Evolutionary conservation across 2,329 filamentous ascomycete species (phyloP).

Genomic region (Phoma sp.): DNA sequence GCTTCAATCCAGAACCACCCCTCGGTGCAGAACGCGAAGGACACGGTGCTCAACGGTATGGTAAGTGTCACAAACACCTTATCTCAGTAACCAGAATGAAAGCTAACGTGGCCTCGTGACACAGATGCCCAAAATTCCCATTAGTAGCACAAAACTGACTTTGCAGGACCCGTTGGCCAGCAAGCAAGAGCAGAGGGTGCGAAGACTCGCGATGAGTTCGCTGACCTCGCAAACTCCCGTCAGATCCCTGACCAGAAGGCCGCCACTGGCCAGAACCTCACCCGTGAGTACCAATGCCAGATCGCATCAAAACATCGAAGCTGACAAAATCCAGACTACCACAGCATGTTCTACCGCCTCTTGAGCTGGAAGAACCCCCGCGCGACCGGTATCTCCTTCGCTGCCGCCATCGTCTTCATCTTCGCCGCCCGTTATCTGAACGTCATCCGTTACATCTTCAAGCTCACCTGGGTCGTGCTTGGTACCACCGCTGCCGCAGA

Average conservation of each 20-base stretch:
- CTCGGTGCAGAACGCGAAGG: slow-evolving; percentile 54
- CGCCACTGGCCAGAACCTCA: slow-evolving; percentile 67
- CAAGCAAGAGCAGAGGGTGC: slow-evolving; percentile 63
- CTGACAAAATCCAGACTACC: slow-evolving; percentile 60
- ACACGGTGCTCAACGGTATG: slow-evolving; percentile 53
- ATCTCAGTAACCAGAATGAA: slow-evolving; percentile 3
- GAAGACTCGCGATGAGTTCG: slow-evolving; percentile 64
- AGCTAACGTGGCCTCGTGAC: slow-evolving; percentile 40
- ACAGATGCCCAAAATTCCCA: slow-evolving; percentile 32
- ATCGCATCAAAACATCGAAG: neutral
- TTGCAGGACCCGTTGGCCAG: slow-evolving; percentile 61
- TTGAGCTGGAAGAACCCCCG: slow-evolving; percentile 72
- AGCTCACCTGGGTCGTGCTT: slow-evolving; percentile 64
- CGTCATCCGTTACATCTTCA: slow-evolving; percentile 67
- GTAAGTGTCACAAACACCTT: slow-evolving; percentile 36
- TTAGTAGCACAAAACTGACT: slow-evolving; percentile 34
- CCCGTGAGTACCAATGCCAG: slow-evolving; percentile 54
- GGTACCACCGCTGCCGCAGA: slow-evolving; percentile 66
- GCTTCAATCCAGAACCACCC: slow-evolving; percentile 57
- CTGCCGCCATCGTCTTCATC: slow-evolving; percentile 63
- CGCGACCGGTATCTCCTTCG: slow-evolving; percentile 67
- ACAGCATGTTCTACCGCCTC: slow-evolving; percentile 70
- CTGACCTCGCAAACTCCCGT: slow-evolving; percentile 62
- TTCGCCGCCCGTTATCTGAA: slow-evolving; percentile 69
- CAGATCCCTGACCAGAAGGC: slow-evolving; percentile 61